Evolutionary conservation across 2,329 filamentous ascomycete species (phyloP), one percentile per base, ranked within the genome.

Genomic region (Hymenotorrendiella dingleyae): DNA sequence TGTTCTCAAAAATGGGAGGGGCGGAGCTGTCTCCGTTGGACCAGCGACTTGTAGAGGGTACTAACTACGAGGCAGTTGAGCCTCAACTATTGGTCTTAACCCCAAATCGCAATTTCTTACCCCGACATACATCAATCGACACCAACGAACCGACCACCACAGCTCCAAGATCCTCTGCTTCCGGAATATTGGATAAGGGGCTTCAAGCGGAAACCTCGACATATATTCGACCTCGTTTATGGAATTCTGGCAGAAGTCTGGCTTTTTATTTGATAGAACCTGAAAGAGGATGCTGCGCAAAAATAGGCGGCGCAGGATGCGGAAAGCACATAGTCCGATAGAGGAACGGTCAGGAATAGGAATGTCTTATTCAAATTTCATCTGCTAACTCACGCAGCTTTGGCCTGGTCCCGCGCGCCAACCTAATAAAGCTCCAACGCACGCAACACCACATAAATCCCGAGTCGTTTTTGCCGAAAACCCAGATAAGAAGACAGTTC

Each of bases 211-310:
- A 20, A 17, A 21, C 9, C 6, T 20, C 17, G 22, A 19, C 16
- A 20, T 34, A 34, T 34, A 17, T 34, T 34, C 17, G 17, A 20
- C 30, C 11, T 19, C n/a, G 19, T n/a, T 17, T 14, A 23, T n/a
- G 42, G 37, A 42, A 21, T 20, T 40, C 24, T 41, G 46, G 41
- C 42, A 43, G 49, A 45, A 24, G 2, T 49, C 43, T 47, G 49
- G 39, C 41, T 47, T 23, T 33, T 24, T 36, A 20, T 43, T 14
- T 37, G 30, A 28, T 17, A 26, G 21, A 30, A 29, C 32, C 16
- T 29, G 17, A n/a, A 30, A 9, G 34, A n/a, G 36, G 16, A 33
- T 19, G 19, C 14, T 29, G n/a, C 23, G 8, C 27, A 22, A 23
- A 37, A 9, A 21, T 30, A 40, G 34, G n/a, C 21, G 36, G 32